Percentiles rank a stretch among this genome's conserved stretches.
Evolutionary conservation across 108 stramenopile genomes (phyloP).

Genomic region (Mediolabrus comicus): DNA sequence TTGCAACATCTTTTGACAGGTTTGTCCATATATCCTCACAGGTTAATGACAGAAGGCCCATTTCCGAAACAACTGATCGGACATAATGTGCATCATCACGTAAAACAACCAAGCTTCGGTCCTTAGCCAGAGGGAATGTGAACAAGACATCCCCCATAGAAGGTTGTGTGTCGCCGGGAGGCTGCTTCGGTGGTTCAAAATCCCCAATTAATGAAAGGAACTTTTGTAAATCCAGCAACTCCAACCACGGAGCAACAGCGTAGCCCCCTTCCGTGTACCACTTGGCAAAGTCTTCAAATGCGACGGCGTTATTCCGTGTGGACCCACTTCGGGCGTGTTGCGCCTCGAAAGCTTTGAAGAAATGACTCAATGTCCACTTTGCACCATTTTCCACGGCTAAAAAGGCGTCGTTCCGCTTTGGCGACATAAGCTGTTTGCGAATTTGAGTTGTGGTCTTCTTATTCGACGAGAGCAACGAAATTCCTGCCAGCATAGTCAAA

Average conservation of each 20-base stretch:
- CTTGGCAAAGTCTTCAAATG: slow-evolving; percentile 84
- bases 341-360: slow-evolving; percentile 47
- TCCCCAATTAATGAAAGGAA: slow-evolving; percentile 67
- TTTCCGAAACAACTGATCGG: slow-evolving; percentile 67
- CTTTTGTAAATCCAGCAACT: slow-evolving; percentile 87
- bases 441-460: slow-evolving; percentile 41
- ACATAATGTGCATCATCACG: slow-evolving; percentile 86
- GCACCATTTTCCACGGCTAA: slow-evolving; percentile 79
- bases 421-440: slow-evolving; percentile 45
- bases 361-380: slow-evolving; percentile 79
- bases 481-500: slow-evolving; percentile 80
- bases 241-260: slow-evolving; percentile 89
- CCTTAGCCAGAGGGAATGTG: slow-evolving; percentile 82
- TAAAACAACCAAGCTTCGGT: slow-evolving; percentile 74
- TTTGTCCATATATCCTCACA: slow-evolving; percentile 69
- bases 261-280: slow-evolving; percentile 91
- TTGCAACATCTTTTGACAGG: slow-evolving; percentile 40
- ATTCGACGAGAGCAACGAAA: slow-evolving; percentile 55
- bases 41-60: slow-evolving; percentile 61
- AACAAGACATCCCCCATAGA: slow-evolving; percentile 65
- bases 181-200: slow-evolving; percentile 11
- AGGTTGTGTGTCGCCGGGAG: not conserved
- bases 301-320: slow-evolving; percentile 46
- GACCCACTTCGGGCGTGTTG: slow-evolving; percentile 20
- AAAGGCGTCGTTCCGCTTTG: slow-evolving; percentile 51